phyloP scores from a whole-genome alignment of 2,329 filamentous ascomycete genomes.

The Beauveria medogensis region DNA sequence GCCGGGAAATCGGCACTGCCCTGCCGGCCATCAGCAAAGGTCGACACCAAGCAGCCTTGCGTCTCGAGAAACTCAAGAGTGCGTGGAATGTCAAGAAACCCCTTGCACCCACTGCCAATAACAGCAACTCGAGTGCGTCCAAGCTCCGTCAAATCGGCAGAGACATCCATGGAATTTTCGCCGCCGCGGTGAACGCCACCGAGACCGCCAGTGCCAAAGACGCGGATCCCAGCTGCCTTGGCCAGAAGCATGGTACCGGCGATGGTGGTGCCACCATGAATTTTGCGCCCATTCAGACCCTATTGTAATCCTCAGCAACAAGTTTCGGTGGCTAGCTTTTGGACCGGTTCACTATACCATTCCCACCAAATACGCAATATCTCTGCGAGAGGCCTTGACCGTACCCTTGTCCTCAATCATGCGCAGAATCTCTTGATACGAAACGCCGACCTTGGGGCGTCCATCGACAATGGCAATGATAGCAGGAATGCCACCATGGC shows the following conservation, averaged over 20 bases:
- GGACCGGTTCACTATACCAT: conserved; percentile 43
- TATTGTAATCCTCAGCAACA: conserved; percentile 21
- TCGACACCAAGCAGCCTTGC: conserved; percentile 72
- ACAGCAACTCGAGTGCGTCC: conserved; percentile 84
- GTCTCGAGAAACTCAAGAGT: conserved; percentile 74
- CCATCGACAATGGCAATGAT: conserved; percentile 86
- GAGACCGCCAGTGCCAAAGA: conserved; percentile 91
- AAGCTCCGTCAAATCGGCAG: conserved; percentile 89
- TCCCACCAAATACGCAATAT: conserved; percentile 74
- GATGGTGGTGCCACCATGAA: conserved; percentile 88
- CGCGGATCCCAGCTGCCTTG: conserved; percentile 74
- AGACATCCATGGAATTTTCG: conserved; percentile 83
- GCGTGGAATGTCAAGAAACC: conserved; percentile 84
- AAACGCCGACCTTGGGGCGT: conserved; percentile 71
- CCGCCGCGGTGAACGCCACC: conserved; percentile 90
- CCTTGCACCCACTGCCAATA: conserved; percentile 86
- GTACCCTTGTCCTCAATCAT: conserved; percentile 63
- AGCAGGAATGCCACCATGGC: conserved; percentile 76
- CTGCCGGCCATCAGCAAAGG: conserved; percentile 74
- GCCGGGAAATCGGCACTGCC: conserved; percentile 78
- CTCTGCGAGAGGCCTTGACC: conserved; percentile 77
- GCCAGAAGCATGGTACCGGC: conserved; percentile 89
- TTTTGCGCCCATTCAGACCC: conserved; percentile 56
- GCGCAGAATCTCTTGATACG: conserved; percentile 60
- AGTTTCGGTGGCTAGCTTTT: not conserved